These are phyloP conservation scores for Primulina tabacum DNA, from an alignment of 257 asterid genomes.

Conservation along the genomic window DNA sequence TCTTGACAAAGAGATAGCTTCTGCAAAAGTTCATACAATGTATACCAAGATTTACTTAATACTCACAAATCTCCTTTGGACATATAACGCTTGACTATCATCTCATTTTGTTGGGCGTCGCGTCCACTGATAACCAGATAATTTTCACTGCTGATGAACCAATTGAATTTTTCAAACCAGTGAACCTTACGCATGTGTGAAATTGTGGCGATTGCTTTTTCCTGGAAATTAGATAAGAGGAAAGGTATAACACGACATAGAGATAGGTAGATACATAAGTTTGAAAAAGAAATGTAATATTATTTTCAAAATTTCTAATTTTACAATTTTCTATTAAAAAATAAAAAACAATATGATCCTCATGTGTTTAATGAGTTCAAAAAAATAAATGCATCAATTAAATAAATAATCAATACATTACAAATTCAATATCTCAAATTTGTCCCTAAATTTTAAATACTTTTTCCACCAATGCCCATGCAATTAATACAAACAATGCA, in stretches of 20 bases:
- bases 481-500: too few relatives aligned
- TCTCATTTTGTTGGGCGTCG: conserved; percentile 98
- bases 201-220: conserved; percentile 89
- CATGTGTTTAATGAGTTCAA: too few relatives aligned
- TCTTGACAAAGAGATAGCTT: conserved; percentile 6
- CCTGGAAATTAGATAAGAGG: conserved; percentile 45
- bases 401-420: too few relatives aligned
- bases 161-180: conserved; percentile 99
- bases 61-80: conserved; percentile 98
- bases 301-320: too few relatives aligned
- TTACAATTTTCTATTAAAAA: too few relatives aligned
- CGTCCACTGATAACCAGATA: conserved; percentile 92
- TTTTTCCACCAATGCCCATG: too few relatives aligned
- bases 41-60: conserved; percentile 12
- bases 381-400: too few relatives aligned
- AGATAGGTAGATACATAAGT: conserved; percentile 20
- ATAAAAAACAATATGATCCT: too few relatives aligned
- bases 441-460: too few relatives aligned
- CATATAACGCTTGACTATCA: conserved; percentile 98
- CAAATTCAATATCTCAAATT: too few relatives aligned
- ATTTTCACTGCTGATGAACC: conserved; percentile 99
- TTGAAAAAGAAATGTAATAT: not conserved
- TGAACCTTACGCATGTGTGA: conserved; percentile 97
- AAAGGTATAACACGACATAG: conserved; percentile 19
- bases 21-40: not conserved